Base-by-base conservation (phyloP, 371 early-diverging fungal genomes). In the Mucor irregularis region DNA sequence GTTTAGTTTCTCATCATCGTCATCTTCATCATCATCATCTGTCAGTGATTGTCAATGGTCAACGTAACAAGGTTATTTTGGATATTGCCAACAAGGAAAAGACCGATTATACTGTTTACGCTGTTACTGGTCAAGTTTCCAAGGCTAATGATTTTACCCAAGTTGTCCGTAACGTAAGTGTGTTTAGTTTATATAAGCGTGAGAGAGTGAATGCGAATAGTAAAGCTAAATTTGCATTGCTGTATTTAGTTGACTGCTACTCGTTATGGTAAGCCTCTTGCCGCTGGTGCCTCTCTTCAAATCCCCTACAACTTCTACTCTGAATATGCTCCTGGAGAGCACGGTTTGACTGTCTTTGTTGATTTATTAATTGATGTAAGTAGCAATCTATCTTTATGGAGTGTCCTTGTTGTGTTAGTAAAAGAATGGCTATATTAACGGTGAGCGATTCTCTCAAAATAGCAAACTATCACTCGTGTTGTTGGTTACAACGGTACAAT, bases 1-100 rank as follows among this genome's bases (percentile, higher is more conserved):
- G n/a, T 9, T 33, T 24, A 24, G 17, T 50, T 22, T 28, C 30
- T 16, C 17, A 35, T 30, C n/a, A 9, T 30, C 53, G 21, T 40
- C 28, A n/a, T 44, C 11, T 52, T 13, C 16, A 34, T 31, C 33
- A 11, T 9, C n/a, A 19, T 22, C 26, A 37, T 0, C 6, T 22
- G 6, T 1, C 61, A 78, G 78, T 74, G 44, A 74, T 78, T 37
- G 64, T 67, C 37, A 78, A 78, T 62, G 78, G 78, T 38, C 74
- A 78, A 49, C 66, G 69, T 39, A 78, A 78, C 63, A 69, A 72
- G 53, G 69, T 78, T 30, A 25, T 66, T 35, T 62, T 78, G 56
- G 67, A 68, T 13, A 46, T 78, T 25, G 60, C 52, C 17, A 78
- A 74, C 60, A 74, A 78, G 54, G 78, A 74, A 35, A 55, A 69